Percentiles rank a stretch among this genome's conserved stretches.
These are phyloP conservation scores for Fusarium irregulare DNA, from an alignment of 2,329 filamentous ascomycete genomes.

Conservation along the genomic window DNA sequence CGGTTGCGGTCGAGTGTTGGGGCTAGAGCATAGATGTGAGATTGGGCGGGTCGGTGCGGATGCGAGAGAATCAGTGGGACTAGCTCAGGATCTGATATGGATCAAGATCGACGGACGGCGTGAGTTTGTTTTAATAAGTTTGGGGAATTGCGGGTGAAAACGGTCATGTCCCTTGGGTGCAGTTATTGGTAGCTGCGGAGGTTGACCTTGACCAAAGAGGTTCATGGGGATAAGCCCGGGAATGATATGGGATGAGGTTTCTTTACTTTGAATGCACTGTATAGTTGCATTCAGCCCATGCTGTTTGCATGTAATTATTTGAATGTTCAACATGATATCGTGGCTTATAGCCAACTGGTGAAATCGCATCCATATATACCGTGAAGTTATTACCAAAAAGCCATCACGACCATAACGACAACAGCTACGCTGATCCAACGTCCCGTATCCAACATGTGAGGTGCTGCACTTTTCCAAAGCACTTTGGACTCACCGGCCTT, in stretches of 20 bases:
- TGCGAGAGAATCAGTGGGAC: slow-evolving; percentile 11
- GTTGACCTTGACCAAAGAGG: not conserved
- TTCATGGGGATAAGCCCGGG: not conserved
- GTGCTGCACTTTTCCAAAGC: slow-evolving; percentile 44
- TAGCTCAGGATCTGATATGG: slow-evolving; percentile 7
- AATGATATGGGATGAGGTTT: not conserved
- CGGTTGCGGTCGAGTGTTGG: not conserved
- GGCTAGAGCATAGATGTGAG: slow-evolving; percentile 6
- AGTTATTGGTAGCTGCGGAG: not conserved
- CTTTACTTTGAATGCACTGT: not conserved
- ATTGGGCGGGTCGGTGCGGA: slow-evolving; percentile 17
- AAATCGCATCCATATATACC: not conserved
- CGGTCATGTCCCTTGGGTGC: not conserved
- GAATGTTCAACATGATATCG: not conserved
- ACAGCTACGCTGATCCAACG: not conserved
- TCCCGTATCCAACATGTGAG: slow-evolving; percentile 5
- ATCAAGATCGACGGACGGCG: slow-evolving; percentile 6
- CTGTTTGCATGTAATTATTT: not conserved
- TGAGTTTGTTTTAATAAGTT: slow-evolving; percentile 9
- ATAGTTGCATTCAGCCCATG: not conserved
- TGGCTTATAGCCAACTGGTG: not conserved
- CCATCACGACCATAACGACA: slow-evolving; percentile 1
- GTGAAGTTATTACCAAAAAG: not conserved
- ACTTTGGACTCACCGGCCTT: slow-evolving; percentile 41
- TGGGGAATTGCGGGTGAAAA: slow-evolving; percentile 15